These are phyloP conservation scores for Yarrowia sp. DNA, from an alignment of 805 yeast genomes.

Conservation along the genomic window DNA sequence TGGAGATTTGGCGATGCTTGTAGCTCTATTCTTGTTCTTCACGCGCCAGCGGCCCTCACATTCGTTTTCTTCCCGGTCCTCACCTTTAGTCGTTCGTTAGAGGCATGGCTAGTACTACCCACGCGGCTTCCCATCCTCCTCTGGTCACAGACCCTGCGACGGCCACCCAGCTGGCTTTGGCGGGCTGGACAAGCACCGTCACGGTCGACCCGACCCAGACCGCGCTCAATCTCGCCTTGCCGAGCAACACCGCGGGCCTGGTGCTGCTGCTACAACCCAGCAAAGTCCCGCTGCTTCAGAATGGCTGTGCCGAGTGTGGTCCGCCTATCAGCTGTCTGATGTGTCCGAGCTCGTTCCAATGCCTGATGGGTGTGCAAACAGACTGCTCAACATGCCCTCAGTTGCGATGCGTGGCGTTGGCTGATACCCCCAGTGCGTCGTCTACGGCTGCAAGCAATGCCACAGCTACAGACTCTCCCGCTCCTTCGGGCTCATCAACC, in stretches of 20 bases:
- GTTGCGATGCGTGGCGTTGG: neutral
- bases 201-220: slow-evolving; percentile 7
- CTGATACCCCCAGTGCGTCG: neutral
- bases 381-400: slow-evolving; percentile 1
- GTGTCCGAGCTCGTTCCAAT: slow-evolving; percentile 6
- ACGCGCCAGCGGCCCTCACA: neutral
- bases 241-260: neutral
- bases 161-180: neutral
- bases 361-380: slow-evolving; percentile 17
- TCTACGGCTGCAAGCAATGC: neutral
- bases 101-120: neutral
- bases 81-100: neutral
- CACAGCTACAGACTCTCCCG: neutral
- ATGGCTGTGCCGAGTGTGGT: slow-evolving; percentile 15
- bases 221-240: neutral
- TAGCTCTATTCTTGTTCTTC: neutral
- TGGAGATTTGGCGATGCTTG: neutral
- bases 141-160: slow-evolving; percentile 2
- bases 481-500: neutral
- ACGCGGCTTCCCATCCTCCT: neutral
- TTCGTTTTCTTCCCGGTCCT: neutral
- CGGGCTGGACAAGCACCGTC: neutral
- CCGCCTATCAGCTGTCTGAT: slow-evolving; percentile 21
- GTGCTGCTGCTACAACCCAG: slow-evolving; percentile 6
- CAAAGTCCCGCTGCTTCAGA: neutral